Evolutionary conservation across 352 stramenopile genomes (phyloP), one percentile per base, ranked within the genome.

Genomic region (Phytopythium chamaehyphon): DNA sequence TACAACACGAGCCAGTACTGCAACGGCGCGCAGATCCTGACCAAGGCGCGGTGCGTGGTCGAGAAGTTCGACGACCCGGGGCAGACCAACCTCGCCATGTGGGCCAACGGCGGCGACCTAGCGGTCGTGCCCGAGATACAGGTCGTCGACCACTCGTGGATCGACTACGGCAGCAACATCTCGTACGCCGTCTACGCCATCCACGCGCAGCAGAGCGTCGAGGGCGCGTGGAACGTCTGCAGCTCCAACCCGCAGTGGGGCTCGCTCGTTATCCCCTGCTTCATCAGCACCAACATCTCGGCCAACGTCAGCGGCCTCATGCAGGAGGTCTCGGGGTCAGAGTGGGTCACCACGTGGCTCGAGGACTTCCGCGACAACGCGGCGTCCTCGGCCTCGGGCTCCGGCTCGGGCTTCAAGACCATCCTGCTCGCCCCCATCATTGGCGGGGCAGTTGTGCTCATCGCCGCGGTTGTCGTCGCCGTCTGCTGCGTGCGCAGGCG

Each of bases 231-330:
- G 23, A 23, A 46, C 12, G 39, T 6, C 0, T 80, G 69, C 19
- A 33, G 28, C 28, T n/a, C 12, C 10, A 8, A 40, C 10, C 46
- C 14, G 0, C 11, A 23, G 12, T 76, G 64, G 42, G 49, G 64
- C 11, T 72, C 66, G 12, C 11, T 73, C 14, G 56, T 69, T 19
- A 62, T 80, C 14, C 66, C 66, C 5, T 79, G 69, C 16, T 59
- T 64, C n/a, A 53, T 47, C 16, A 61, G 19, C 2, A 35, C 50
- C 9, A 58, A 54, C n/a, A 18, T 59, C 4, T 57, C 61, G 2
- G 47, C 39, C 6, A 31, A 39, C 15, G 59, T 56, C 4, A 36
- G 62, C 28, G 49, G 53, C 12, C 44, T 47, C 3, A 63, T 47
- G 43, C 46, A 38, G 15, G 36, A 18, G 2, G 51, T 61, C 12